Evolutionary conservation across 208 protist genomes (phyloP).

Genomic region (Kentomonas sorsogonicus): DNA sequence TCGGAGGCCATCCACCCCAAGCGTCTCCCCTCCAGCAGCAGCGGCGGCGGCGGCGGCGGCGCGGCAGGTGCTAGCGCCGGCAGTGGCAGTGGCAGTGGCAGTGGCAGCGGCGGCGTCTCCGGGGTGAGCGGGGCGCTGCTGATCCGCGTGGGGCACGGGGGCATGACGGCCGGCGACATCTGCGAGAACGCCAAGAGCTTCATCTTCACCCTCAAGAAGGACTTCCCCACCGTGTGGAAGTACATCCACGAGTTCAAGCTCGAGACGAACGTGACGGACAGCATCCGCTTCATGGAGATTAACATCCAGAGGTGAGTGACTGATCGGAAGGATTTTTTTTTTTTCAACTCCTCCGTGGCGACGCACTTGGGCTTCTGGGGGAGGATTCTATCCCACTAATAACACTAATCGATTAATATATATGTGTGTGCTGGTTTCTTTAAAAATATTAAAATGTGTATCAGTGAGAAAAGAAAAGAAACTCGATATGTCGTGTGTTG

Average conservation of each 20-base stretch:
- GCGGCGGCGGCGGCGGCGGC: no score
- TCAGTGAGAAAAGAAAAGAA: no score
- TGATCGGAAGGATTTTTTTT: conserved; percentile 1
- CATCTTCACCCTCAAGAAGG: conserved; percentile 61
- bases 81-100: no score
- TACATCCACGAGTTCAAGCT: conserved; percentile 81
- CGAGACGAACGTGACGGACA: conserved; percentile 58
- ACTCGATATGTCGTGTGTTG: no score
- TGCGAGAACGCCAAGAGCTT: conserved; percentile 83
- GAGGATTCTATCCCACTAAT: no score
- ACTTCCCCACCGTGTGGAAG: conserved; percentile 75
- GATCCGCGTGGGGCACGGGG: conserved; percentile 76
- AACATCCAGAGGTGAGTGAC: conserved; percentile 34
- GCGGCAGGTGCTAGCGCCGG: no score
- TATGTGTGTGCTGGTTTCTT: no score
- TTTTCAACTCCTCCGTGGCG: conserved; percentile 6
- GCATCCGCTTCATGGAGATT: conserved; percentile 86
- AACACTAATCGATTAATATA: no score
- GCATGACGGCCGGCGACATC: conserved; percentile 78
- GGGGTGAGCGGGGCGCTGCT: conserved; percentile 52
- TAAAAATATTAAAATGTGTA: no score
- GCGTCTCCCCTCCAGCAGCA: no score
- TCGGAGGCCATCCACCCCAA: conserved; percentile 29
- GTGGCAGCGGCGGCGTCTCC: no score
- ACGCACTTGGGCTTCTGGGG: no score